Evolutionary conservation across 257 asterid genomes (phyloP), one percentile per base, ranked within the genome.

Genomic region (Solanum virginianum): DNA sequence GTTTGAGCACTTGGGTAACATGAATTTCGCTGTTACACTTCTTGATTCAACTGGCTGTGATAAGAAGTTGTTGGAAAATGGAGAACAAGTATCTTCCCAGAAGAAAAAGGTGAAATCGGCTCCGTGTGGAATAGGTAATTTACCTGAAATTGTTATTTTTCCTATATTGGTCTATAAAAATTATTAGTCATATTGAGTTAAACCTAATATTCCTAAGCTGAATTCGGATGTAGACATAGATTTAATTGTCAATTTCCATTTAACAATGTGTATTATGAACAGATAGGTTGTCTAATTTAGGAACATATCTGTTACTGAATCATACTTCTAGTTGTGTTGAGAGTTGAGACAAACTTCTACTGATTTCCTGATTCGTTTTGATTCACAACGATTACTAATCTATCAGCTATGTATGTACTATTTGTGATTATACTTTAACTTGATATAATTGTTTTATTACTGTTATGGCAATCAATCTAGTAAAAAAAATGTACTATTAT

Each of bases 21-120:
- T 87, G 87, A 77, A 81, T 22, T 89, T 89, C 63, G 13, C n/a
- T 8, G 86, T 53, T 56, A 10, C 15, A 7, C 17, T 85, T 9
- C 85, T 60, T 84, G 87, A 80, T 85, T 57, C 83, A n/a, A 84
- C 80, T 80, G 80, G 60, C 26, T 89, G 88, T 22, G 85, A 66
- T 47, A 87, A 87, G 68, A 49, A 63, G n/a, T 89, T 20, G 45
- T 47, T 15, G 32, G 53, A 57, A 10, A 84, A 82, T 36, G 57
- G 55, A 5, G 29, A 74, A 74, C 49, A 18, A 9, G 47, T 77
- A 51, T 63, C 63, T 16, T 51, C 41, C 51, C 51, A 57, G 16
- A 20, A 24, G 18, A 16, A 22, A 66, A 59, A 47, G 36, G 7
- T 29, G 55, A 74, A 85, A 22, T 41, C 60, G 51, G 39, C 24